Evolutionary conservation across 1,284 basidiomycete genomes (phyloP).

Genomic region (Afroboletus lepidellus): DNA sequence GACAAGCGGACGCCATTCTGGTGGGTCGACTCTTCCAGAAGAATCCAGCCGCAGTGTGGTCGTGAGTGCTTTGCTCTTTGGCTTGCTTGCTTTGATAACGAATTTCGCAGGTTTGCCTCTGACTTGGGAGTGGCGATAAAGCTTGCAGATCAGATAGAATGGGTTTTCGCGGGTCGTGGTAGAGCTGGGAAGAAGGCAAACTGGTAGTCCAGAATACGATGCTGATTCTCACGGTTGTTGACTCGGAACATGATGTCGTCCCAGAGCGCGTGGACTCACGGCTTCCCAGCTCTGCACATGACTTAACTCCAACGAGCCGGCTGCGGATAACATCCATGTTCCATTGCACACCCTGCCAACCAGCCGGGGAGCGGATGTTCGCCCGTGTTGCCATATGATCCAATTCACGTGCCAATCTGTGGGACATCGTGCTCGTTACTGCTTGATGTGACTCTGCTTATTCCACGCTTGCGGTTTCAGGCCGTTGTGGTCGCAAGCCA

Average conservation of each 20-base stretch:
- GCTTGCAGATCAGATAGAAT: constrained; percentile 50
- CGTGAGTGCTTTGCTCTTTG: constrained; percentile 22
- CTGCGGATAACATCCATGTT: background rate
- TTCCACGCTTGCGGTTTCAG: background rate
- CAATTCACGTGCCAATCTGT: background rate
- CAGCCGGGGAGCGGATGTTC: background rate
- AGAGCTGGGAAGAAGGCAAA: background rate
- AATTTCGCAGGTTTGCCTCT: constrained; percentile 42
- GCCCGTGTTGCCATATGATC: background rate
- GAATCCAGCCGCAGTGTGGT: constrained; percentile 50
- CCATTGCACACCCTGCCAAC: background rate
- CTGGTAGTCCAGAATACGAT: constrained; percentile 7
- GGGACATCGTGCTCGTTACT: background rate
- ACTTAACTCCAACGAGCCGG: background rate
- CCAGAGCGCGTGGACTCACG: too few relatives aligned
- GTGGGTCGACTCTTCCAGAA: constrained; percentile 59
- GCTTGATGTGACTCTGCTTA: background rate
- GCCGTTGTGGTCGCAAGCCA: background rate
- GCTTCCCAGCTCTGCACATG: too few relatives aligned
- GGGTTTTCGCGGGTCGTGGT: constrained; percentile 43
- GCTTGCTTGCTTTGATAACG: background rate
- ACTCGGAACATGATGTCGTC: background rate
- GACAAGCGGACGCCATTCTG: constrained; percentile 54
- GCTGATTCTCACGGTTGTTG: background rate
- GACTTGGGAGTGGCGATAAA: constrained; percentile 47